Conservation (phyloP, 2,329 filamentous ascomycete genomes). For the Ceratocystis eucalypticola region DNA sequence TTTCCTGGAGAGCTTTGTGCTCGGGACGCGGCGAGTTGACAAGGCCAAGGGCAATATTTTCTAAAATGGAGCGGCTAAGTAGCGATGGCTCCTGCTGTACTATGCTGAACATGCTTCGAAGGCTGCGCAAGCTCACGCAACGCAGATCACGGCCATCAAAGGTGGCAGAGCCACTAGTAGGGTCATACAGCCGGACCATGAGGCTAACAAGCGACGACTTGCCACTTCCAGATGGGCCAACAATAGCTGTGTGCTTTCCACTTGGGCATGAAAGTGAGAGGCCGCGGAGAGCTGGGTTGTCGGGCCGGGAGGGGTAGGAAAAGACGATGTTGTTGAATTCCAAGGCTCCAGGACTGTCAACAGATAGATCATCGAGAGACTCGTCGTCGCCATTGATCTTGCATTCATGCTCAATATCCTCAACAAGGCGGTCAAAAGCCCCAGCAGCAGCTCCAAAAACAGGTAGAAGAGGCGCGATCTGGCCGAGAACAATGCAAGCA, state of each 20-base stretch:
- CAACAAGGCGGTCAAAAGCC: conserved; percentile 43
- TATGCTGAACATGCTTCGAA: conserved; percentile 32
- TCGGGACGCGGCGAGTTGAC: conserved; percentile 31
- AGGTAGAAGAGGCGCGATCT: conserved; percentile 49
- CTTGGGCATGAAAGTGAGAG: conserved; percentile 36
- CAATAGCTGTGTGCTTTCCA: conserved; percentile 40
- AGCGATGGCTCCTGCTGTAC: conserved; percentile 36
- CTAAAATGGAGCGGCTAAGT: conserved; percentile 34
- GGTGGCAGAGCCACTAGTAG: conserved; percentile 34
- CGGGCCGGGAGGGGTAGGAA: conserved; percentile 32
- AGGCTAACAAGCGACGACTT: conserved; percentile 45
- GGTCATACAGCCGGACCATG: conserved; percentile 44
- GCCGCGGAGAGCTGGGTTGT: conserved; percentile 31
- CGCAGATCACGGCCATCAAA: conserved; percentile 37
- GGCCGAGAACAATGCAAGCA: conserved; percentile 48
- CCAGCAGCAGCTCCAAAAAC: conserved; percentile 45
- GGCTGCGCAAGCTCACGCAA: conserved; percentile 33
- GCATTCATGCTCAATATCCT: conserved; percentile 41
- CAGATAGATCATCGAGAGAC: conserved; percentile 2
- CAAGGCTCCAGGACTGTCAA: conserved; percentile 30
- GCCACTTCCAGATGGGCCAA: conserved; percentile 44
- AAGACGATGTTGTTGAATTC: conserved; percentile 33
- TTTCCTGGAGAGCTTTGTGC: conserved; percentile 30
- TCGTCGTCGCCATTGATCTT: conserved; percentile 32
- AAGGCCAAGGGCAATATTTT: conserved; percentile 39